phyloP scores from a whole-genome alignment of 768 basidiomycete genomes.

The Mycena epipterygia region DNA sequence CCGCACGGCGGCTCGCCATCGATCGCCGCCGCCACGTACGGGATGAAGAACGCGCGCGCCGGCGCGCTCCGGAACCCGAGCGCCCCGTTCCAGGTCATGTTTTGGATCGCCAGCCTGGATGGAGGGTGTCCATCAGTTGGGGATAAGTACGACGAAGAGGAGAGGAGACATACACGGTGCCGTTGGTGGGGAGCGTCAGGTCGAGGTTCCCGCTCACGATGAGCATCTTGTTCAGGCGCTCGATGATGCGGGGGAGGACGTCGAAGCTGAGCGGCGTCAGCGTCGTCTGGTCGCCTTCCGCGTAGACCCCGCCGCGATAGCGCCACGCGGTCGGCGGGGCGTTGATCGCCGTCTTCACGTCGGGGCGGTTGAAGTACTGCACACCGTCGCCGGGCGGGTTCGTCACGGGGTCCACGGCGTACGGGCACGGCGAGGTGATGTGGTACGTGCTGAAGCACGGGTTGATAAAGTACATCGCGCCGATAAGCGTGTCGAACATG shows the following conservation, averaged over 20 bases:
- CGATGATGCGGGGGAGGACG: slow-evolving; percentile 3
- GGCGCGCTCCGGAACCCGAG: neutral
- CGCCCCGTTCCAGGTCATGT: slow-evolving; percentile 21
- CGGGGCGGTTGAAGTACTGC: slow-evolving; percentile 7
- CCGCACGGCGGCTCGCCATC: neutral
- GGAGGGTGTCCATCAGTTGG: neutral
- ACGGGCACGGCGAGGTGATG: neutral
- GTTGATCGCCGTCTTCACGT: neutral
- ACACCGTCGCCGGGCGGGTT: neutral
- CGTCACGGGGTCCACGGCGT: neutral
- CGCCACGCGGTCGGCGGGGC: neutral
- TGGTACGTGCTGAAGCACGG: slow-evolving; percentile 3
- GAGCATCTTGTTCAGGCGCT: slow-evolving; percentile 6
- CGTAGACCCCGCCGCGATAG: neutral
- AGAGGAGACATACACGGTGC: neutral
- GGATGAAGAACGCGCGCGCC: slow-evolving; percentile 1
- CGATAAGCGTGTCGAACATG: neutral
- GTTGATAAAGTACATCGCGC: neutral
- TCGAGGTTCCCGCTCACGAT: slow-evolving; percentile 10
- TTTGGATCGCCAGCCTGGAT: slow-evolving; percentile 15
- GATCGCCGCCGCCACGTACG: neutral
- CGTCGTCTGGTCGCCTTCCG: neutral
- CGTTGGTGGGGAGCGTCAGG: neutral
- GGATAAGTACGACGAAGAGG: neutral
- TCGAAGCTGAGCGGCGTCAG: neutral